Percentiles rank a stretch among this genome's conserved stretches.
Conservation (phyloP, 176 grass and related monocot species). For the Eremochloa ophiuroides region DNA sequence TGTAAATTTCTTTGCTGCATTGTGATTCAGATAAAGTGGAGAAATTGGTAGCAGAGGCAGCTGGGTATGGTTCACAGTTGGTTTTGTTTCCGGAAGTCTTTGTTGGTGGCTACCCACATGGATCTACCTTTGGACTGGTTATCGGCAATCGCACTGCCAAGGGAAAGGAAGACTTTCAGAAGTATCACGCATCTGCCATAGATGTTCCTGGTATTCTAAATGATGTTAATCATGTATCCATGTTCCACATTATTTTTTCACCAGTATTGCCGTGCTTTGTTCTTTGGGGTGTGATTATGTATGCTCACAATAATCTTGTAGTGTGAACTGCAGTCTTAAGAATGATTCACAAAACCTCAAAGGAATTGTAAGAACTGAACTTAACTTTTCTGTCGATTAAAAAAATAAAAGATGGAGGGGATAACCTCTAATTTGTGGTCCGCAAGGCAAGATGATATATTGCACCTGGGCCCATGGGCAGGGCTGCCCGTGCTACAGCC, state of each 20-base stretch:
- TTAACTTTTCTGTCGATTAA: background rate
- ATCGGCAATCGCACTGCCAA: constrained; percentile 68
- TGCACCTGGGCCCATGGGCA: no score
- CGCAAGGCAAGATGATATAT: background rate
- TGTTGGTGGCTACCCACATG: constrained; percentile 85
- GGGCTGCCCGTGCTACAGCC: no score
- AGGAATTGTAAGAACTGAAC: background rate
- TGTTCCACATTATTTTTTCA: constrained; percentile 14
- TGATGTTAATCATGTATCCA: background rate
- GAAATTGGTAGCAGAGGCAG: constrained; percentile 76
- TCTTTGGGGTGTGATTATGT: background rate
- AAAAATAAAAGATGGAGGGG: background rate
- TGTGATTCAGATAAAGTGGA: constrained; percentile 70
- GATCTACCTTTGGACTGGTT: constrained; percentile 74
- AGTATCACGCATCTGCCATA: constrained; percentile 80
- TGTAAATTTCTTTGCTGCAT: constrained; percentile 1
- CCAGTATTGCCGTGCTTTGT: background rate
- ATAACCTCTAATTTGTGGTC: background rate
- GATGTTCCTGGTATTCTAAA: constrained; percentile 81
- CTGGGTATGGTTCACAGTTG: constrained; percentile 73
- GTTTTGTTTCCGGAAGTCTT: constrained; percentile 93
- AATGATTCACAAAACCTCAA: background rate
- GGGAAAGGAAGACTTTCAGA: constrained; percentile 85
- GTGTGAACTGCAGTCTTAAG: background rate
- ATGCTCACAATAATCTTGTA: background rate